Conservation (phyloP, 192 early-diverging fungal genomes). For the Coemansia aciculifera region DNA sequence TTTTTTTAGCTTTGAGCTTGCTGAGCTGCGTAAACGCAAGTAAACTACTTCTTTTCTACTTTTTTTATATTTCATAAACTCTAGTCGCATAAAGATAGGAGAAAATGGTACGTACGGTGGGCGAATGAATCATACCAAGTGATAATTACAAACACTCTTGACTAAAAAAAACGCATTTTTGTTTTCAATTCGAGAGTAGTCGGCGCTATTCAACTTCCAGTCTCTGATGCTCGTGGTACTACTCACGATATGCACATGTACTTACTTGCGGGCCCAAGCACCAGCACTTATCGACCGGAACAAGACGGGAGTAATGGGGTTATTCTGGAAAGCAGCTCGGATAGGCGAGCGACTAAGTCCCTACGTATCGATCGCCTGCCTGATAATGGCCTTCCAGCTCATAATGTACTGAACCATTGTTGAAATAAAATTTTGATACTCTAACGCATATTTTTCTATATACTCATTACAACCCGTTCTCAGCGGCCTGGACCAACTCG, state of each 20-base stretch:
- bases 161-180: background rate
- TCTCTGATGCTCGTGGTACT: constrained; percentile 88
- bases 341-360: constrained; percentile 95
- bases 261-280: constrained; percentile 87
- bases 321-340: constrained; percentile 94
- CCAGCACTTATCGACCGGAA: constrained; percentile 83
- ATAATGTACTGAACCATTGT: constrained; percentile 41
- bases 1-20: no score
- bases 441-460: background rate
- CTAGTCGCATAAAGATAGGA: no score
- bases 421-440: background rate
- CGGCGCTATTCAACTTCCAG: constrained; percentile 96
- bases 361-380: constrained; percentile 88
- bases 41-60: no score
- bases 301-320: constrained; percentile 83
- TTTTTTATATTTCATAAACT: no score
- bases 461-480: constrained; percentile 27
- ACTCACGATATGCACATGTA: constrained; percentile 95
- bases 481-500: constrained; percentile 41
- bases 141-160: background rate
- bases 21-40: background rate
- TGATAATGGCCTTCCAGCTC: constrained; percentile 80
- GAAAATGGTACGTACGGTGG: background rate
- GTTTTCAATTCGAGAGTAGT: constrained; percentile 55
- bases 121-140: no score